Evolutionary conservation across 192 early-diverging fungal genomes (phyloP).

Genomic region (Helicostylum pulchrum): DNA sequence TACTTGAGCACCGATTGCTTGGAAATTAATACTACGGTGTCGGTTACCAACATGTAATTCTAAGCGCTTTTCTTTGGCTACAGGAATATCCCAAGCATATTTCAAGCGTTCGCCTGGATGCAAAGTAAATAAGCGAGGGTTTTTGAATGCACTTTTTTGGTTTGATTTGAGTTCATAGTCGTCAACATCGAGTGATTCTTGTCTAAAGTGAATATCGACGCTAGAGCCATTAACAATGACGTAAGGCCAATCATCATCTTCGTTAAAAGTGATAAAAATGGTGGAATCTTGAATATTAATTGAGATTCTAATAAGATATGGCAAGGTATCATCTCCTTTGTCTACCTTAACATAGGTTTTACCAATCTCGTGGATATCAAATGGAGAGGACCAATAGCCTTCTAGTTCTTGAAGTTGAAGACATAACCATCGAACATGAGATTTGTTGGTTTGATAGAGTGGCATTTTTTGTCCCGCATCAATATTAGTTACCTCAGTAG

Average conservation of each 20-base stretch:
- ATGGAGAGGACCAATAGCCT: slow-evolving; percentile 54
- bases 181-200: slow-evolving; percentile 23
- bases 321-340: slow-evolving; percentile 38
- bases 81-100: slow-evolving; percentile 82
- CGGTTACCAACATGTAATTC: slow-evolving; percentile 57
- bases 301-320: slow-evolving; percentile 61
- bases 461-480: not conserved
- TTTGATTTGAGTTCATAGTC: slow-evolving; percentile 18
- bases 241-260: slow-evolving; percentile 73
- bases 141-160: slow-evolving; percentile 14
- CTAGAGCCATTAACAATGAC: slow-evolving; percentile 48
- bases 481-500: slow-evolving; percentile 10
- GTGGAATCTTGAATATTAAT: slow-evolving; percentile 70
- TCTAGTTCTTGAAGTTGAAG: slow-evolving; percentile 14
- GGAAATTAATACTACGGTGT: slow-evolving; percentile 61
- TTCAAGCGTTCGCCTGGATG: slow-evolving; percentile 28
- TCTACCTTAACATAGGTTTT: slow-evolving; percentile 64
- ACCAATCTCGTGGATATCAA: slow-evolving; percentile 75
- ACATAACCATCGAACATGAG: slow-evolving; percentile 22
- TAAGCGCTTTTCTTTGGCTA: slow-evolving; percentile 51
- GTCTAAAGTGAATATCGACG: slow-evolving; percentile 15
- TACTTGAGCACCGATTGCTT: slow-evolving; percentile 74
- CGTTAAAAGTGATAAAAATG: slow-evolving; percentile 67
- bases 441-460: slow-evolving; percentile 18
- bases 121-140: slow-evolving; percentile 12